phyloP scores from a whole-genome alignment of 2,329 filamentous ascomycete genomes.

The Alternaria angustiovoidea region DNA sequence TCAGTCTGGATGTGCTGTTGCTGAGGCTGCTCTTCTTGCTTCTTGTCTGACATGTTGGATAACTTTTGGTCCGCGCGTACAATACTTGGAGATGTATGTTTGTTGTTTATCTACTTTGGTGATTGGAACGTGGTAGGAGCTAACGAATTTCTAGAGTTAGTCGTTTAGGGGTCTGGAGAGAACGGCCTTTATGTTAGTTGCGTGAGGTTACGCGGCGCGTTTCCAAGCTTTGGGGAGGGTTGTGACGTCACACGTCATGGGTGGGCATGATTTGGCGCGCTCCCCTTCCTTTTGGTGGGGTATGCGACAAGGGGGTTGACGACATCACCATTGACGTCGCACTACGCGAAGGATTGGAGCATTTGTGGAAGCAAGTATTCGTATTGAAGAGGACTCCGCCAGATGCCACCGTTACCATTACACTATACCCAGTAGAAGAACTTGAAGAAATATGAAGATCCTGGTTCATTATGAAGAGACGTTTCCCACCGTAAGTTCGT shows the following conservation, averaged over 20 bases:
- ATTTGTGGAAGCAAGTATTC: background rate
- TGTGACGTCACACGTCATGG: slow-evolving; percentile 14
- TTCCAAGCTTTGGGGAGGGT: slow-evolving; percentile 12
- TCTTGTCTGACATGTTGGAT: slow-evolving; percentile 19
- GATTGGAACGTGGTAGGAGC: background rate
- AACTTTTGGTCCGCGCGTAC: background rate
- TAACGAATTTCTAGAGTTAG: slow-evolving; percentile 4
- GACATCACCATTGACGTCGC: background rate
- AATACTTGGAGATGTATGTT: background rate
- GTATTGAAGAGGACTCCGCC: background rate
- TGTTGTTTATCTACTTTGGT: background rate
- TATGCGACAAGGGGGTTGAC: slow-evolving; percentile 8
- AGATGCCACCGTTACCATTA: background rate
- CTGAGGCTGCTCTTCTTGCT: slow-evolving; percentile 24
- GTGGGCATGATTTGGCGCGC: slow-evolving; percentile 10
- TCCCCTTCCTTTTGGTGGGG: slow-evolving; percentile 7
- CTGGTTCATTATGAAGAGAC: background rate
- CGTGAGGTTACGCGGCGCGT: slow-evolving; percentile 5
- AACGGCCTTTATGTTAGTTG: slow-evolving; percentile 8
- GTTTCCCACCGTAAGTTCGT: background rate
- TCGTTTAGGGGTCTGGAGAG: background rate
- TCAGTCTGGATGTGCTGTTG: slow-evolving; percentile 41
- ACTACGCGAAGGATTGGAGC: background rate
- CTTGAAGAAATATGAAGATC: background rate
- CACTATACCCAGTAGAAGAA: background rate